Base-by-base conservation (phyloP, 345 rosid genomes). In the Conringia planisiliqua region DNA sequence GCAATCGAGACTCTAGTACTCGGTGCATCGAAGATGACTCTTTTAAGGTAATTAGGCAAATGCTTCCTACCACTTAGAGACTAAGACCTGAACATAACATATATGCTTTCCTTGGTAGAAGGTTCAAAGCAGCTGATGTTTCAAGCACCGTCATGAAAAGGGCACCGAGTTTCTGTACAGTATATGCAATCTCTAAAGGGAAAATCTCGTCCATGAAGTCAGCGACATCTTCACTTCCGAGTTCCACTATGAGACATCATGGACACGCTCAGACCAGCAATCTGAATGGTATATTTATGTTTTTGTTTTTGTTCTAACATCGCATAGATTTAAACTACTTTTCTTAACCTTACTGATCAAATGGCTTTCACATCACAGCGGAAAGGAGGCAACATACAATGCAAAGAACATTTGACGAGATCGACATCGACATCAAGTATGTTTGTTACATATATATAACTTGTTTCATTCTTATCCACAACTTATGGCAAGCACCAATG, bases 121-220 rank as follows among this genome's bases (percentile, higher is more conserved):
- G 88, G 82, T 92, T 95, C 82, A 87, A 79, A 82, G 75, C 78
- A 3, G 7, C 77, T 11, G 97, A 92, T 70, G 74, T 90, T 29
- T 81, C 97, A 7, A 79, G 75, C 42, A 82, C 68, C 2, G 89
- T 95, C 24, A 70, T 85, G 20, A 92, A 86, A 76, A 81, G 39
- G 57, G 90, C 86, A 18, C 91, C 96, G 5, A 90, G 78, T 16
- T 92, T 80, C 74, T 95, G 99, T 66, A 82, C 89, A 0, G 87
- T 92, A 0, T 95, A 95, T 75, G 68, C 80, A 58, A 95, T 94
- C 38, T 55, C 79, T 30, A 92, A 85, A 86, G 90, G 89, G 50
- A 90, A 84, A 75, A 74, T 92, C 32, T 80, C 92, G 1, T 81
- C 92, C 1, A 82, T 87, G 13, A 81, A 75, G 77, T 42, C 91